Conservation (phyloP, 2,329 filamentous ascomycete species). For the Coniochaeta hoffmannii region DNA sequence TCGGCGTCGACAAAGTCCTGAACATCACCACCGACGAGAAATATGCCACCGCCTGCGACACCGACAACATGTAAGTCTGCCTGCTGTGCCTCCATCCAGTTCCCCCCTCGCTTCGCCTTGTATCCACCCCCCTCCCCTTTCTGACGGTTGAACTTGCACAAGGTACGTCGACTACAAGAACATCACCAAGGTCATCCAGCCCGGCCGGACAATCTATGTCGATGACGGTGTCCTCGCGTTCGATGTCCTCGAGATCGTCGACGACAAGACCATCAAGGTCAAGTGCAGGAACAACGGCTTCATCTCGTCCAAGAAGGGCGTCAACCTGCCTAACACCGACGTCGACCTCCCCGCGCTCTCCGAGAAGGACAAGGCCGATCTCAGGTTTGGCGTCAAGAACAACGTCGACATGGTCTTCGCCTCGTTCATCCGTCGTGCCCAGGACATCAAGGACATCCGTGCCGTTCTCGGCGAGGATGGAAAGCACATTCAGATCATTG, state of each 20-base stretch:
- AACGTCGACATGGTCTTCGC: slow-evolving; percentile 98
- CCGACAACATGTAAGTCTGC: slow-evolving; percentile 78
- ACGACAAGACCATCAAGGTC: slow-evolving; percentile 83
- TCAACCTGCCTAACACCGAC: slow-evolving; percentile 98
- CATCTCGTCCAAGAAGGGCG: slow-evolving; percentile 98
- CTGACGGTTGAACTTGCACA: background rate
- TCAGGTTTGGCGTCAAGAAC: slow-evolving; percentile 96
- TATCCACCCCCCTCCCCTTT: background rate
- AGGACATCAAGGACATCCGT: slow-evolving; percentile 90
- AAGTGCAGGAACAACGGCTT: slow-evolving; percentile 93
- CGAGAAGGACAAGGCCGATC: slow-evolving; percentile 94
- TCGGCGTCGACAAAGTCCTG: slow-evolving; percentile 73
- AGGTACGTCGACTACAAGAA: slow-evolving; percentile 99
- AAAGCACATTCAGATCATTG: slow-evolving; percentile 97
- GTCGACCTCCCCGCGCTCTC: slow-evolving; percentile 96
- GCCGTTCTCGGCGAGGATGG: slow-evolving; percentile 84
- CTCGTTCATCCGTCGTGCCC: slow-evolving; percentile 86
- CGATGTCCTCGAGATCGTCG: slow-evolving; percentile 78
- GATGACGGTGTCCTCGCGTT: slow-evolving; percentile 98
- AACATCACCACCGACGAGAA: slow-evolving; percentile 96
- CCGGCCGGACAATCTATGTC: slow-evolving; percentile 92
- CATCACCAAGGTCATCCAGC: slow-evolving; percentile 95
- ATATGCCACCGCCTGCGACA: slow-evolving; percentile 77
- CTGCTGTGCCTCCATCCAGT: background rate
- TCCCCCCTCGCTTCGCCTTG: background rate